Evolutionary conservation across 108 stramenopile species (phyloP).

Genomic region (Craspedostauros australis): DNA sequence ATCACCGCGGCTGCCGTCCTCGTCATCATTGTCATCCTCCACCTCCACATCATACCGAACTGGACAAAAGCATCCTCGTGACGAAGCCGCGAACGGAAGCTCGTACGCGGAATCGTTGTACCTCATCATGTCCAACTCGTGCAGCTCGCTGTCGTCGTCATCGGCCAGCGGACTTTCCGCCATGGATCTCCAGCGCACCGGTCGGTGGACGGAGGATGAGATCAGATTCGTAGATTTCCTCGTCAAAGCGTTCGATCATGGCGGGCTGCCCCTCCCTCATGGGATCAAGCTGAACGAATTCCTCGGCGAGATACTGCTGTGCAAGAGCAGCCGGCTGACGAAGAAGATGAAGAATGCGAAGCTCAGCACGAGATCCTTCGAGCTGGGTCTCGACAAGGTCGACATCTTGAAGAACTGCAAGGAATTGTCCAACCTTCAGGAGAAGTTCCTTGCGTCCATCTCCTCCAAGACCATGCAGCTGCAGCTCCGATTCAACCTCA

Average conservation of each 20-base stretch:
- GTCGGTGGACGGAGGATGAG: slow-evolving; percentile 74
- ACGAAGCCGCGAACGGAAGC: slow-evolving; percentile 22
- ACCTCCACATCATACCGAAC: background rate
- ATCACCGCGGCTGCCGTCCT: slow-evolving; percentile 4
- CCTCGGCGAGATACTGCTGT: slow-evolving; percentile 63
- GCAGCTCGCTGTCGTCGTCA: slow-evolving; percentile 5
- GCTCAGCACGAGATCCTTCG: slow-evolving; percentile 55
- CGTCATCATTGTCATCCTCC: no score
- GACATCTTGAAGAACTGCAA: slow-evolving; percentile 11
- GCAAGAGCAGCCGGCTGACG: slow-evolving; percentile 67
- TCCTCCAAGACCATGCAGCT: slow-evolving; percentile 47
- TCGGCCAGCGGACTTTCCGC: slow-evolving; percentile 18
- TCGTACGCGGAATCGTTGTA: slow-evolving; percentile 32
- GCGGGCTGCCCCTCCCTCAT: slow-evolving; percentile 56
- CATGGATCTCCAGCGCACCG: slow-evolving; percentile 52
- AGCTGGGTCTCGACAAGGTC: slow-evolving; percentile 14
- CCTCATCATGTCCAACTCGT: slow-evolving; percentile 22
- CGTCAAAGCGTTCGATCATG: slow-evolving; percentile 60
- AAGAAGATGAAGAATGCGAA: slow-evolving; percentile 85
- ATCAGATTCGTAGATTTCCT: slow-evolving; percentile 53
- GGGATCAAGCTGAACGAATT: slow-evolving; percentile 80
- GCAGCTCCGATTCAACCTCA: slow-evolving; percentile 57
- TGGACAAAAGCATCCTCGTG: slow-evolving; percentile 14
- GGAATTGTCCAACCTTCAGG: slow-evolving; percentile 44
- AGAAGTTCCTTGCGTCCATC: slow-evolving; percentile 58